These are phyloP conservation scores for Xylaria longipes DNA, from an alignment of 495 filamentous ascomycete species.

Conservation along the genomic window DNA sequence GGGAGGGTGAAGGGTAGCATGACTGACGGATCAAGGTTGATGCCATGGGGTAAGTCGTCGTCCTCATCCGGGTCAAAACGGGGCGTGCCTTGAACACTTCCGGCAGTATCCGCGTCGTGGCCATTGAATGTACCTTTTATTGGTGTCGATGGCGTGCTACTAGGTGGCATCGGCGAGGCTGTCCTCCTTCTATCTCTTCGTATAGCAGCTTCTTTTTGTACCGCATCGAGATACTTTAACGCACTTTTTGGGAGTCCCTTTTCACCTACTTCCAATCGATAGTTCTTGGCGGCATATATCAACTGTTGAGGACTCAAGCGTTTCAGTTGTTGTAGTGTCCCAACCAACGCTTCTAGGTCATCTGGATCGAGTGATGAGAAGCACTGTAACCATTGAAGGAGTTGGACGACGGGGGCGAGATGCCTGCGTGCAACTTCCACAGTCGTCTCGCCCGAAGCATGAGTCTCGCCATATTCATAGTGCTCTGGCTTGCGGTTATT, in stretches of 20 bases:
- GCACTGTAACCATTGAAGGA: conserved; percentile 97
- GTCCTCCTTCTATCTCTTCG: conserved; percentile 58
- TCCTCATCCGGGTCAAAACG: conserved; percentile 56
- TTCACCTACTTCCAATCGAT: conserved; percentile 93
- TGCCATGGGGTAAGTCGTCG: conserved; percentile 66
- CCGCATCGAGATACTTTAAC: conserved; percentile 80
- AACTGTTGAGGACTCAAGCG: conserved; percentile 84
- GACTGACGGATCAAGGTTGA: conserved; percentile 86
- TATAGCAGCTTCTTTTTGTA: conserved; percentile 74
- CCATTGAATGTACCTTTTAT: conserved; percentile 42
- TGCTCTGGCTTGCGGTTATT: conserved; percentile 97
- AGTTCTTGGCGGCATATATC: conserved; percentile 91
- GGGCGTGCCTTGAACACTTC: conserved; percentile 40
- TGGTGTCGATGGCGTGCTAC: conserved; percentile 50
- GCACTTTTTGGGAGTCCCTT: conserved; percentile 85
- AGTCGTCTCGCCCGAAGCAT: conserved; percentile 83
- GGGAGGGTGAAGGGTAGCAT: conserved; percentile 95
- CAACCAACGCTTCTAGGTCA: conserved; percentile 82
- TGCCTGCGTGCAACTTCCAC: conserved; percentile 83
- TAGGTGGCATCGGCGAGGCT: conserved; percentile 41
- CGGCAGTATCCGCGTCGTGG: conserved; percentile 40
- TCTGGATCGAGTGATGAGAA: conserved; percentile 92
- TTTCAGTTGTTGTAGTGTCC: conserved; percentile 86
- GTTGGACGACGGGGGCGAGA: conserved; percentile 87
- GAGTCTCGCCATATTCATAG: conserved; percentile 90